Conservation (phyloP, 2,329 filamentous ascomycete species). For the Cladosporium sp. region DNA sequence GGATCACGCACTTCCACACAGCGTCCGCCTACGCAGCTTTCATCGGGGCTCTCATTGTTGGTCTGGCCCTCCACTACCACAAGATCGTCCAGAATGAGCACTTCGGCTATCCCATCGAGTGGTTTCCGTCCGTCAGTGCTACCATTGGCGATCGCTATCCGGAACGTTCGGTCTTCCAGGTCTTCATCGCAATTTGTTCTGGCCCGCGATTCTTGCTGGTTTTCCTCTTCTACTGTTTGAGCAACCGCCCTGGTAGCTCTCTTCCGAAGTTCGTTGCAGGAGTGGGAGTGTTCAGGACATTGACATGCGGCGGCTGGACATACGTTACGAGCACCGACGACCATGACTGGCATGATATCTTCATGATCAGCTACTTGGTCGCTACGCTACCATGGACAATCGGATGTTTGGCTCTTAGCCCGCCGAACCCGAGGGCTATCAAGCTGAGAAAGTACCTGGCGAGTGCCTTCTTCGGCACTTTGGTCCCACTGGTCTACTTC, state of each 20-base stretch:
- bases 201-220: conserved; percentile 90
- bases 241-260: conserved; percentile 60
- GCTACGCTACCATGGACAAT: conserved; percentile 92
- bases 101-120: conserved; percentile 54
- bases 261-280: conserved; percentile 76
- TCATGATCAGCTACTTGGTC: conserved; percentile 98
- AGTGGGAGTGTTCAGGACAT: conserved; percentile 76
- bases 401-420: conserved; percentile 82
- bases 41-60: conserved; percentile 75
- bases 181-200: conserved; percentile 95
- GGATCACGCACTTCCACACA: conserved; percentile 87
- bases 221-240: conserved; percentile 85
- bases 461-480: conserved; percentile 77
- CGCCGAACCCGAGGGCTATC: conserved; percentile 72
- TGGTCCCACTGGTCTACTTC: conserved; percentile 88
- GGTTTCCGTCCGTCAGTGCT: conserved; percentile 45
- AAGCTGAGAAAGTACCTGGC: conserved; percentile 85
- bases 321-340: conserved; percentile 98
- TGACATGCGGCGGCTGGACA: conserved; percentile 96
- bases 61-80: conserved; percentile 73
- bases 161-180: conserved; percentile 91
- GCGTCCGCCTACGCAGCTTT: conserved; percentile 78
- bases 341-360: conserved; percentile 97
- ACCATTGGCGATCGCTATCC: conserved; percentile 97
- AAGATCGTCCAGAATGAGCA: conserved; percentile 95